phyloP scores from a whole-genome alignment of 805 yeast genomes.

The Ogataea naganishii region DNA sequence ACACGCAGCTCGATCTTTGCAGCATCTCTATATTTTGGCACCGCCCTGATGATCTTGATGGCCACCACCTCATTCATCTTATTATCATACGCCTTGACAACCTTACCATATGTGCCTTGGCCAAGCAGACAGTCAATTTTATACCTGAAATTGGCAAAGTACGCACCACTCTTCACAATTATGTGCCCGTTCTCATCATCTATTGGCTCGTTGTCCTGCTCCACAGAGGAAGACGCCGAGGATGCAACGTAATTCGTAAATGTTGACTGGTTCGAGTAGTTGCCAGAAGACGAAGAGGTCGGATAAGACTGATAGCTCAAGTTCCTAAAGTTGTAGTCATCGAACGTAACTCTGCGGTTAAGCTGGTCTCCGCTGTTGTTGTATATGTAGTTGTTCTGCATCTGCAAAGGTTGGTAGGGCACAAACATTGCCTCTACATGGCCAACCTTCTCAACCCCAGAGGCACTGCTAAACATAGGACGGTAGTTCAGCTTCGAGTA shows the following conservation, averaged over 20 bases:
- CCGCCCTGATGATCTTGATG: slow-evolving; percentile 83
- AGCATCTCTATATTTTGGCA: slow-evolving; percentile 92
- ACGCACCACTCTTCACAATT: slow-evolving; percentile 46
- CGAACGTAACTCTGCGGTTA: too few species aligned
- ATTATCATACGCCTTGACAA: slow-evolving; percentile 72
- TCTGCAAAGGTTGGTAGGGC: slow-evolving; percentile 10
- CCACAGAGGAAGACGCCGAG: slow-evolving; percentile 8
- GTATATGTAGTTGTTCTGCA: slow-evolving; percentile 19
- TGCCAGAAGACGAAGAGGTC: slow-evolving; percentile 1
- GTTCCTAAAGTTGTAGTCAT: too few species aligned
- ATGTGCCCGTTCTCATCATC: slow-evolving; percentile 73
- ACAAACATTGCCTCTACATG: slow-evolving; percentile 30
- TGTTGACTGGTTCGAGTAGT: not conserved
- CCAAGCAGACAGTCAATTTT: slow-evolving; percentile 63
- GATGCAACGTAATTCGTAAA: slow-evolving; percentile 9
- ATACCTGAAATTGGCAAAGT: slow-evolving; percentile 67
- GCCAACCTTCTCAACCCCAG: slow-evolving; percentile 30
- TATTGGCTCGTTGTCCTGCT: slow-evolving; percentile 25
- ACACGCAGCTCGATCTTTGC: slow-evolving; percentile 87
- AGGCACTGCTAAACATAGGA: slow-evolving; percentile 22
- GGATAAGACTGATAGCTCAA: too few species aligned
- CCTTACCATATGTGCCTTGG: slow-evolving; percentile 91
- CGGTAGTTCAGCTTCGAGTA: slow-evolving; percentile 34
- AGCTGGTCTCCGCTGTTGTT: slow-evolving; percentile 1
- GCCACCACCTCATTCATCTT: slow-evolving; percentile 61